Base-by-base conservation (phyloP, 1,284 basidiomycete species). In the Boletus semigastroideus region DNA sequence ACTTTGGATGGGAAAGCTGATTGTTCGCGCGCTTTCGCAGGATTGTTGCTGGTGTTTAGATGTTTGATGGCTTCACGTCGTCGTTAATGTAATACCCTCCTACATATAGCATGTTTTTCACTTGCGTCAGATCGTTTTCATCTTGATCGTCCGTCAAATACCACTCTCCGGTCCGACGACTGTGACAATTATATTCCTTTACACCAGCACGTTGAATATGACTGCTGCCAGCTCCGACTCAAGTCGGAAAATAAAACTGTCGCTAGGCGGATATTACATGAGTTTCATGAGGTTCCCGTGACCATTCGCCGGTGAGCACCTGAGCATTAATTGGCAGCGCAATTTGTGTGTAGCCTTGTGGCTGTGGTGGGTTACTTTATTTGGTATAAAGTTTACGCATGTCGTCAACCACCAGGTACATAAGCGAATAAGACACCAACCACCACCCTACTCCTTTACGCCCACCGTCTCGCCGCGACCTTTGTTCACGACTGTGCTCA, bases 31-130 rank as follows among this genome's bases (percentile, higher is more conserved):
- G 12, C 28, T 30, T 41, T 42, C 1, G 33, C 20, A 67, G 65
- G 63, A 67, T 67, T 33, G 65, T 67, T 11, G 65, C 65, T 28
- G 69, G 69, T 27, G 65, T 67, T 53, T 67, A 67, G 66, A 69
- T 44, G 38, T 48, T 17, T n/a, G 42, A 22, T 53, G 50, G 25
- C 46, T 51, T 52, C 25, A 44, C 45, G 47, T 56, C 50, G 49
- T 39, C 52, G 56, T 56, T 70, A 51, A 37, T 55, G 50, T 54
- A 62, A 71, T 67, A 71, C 68, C 66, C 65, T 56, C 53, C 42
- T 54, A 42, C 54, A 53, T 56, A 54, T 52, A 40, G 50, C 48
- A 53, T 67, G 56, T 56, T 43, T 55, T 44, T 48, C 56, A 50
- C 50, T 46, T 45, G 33, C 33, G 40, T 55, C 60, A 61, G 53